Conservation (phyloP, 495 filamentous ascomycete species). For the Neurospora cerealis region DNA sequence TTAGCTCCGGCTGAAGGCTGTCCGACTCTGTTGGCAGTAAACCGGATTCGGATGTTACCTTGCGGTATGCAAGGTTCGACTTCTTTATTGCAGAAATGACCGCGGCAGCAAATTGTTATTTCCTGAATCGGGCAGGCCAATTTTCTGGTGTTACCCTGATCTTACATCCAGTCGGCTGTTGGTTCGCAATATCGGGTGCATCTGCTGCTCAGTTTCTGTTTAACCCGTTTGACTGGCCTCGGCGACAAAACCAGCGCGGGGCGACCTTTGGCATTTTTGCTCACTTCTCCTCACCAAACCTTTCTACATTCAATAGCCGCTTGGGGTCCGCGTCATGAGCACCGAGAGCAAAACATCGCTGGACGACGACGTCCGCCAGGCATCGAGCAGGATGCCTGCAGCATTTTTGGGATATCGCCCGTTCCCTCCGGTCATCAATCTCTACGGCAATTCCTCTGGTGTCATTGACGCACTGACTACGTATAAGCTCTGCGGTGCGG, state of each 20-base stretch:
- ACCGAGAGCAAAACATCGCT: background rate
- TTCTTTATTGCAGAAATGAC: no score
- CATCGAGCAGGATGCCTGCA: background rate
- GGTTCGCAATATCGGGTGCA: no score
- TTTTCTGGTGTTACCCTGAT: no score
- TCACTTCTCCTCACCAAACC: background rate
- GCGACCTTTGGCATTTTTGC: background rate
- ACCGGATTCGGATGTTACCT: no score
- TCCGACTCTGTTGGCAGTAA: no score
- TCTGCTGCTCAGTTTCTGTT: no score
- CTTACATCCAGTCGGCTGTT: no score
- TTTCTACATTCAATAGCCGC: background rate
- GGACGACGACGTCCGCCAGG: background rate
- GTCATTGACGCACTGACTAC: background rate
- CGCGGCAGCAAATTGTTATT: no score
- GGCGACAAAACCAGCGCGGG: background rate
- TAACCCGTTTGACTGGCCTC: background rate
- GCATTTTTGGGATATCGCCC: constrained; percentile 3
- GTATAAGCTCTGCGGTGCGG: constrained; percentile 4
- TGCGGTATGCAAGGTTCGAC: no score
- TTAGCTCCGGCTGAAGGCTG: no score
- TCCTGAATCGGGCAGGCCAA: no score
- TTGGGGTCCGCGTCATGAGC: background rate
- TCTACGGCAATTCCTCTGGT: constrained; percentile 5
- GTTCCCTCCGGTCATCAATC: constrained; percentile 7